Percentiles rank a stretch among this genome's conserved stretches.
phyloP scores from a whole-genome alignment of 495 filamentous ascomycete genomes.

The Usnea hakonensis region DNA sequence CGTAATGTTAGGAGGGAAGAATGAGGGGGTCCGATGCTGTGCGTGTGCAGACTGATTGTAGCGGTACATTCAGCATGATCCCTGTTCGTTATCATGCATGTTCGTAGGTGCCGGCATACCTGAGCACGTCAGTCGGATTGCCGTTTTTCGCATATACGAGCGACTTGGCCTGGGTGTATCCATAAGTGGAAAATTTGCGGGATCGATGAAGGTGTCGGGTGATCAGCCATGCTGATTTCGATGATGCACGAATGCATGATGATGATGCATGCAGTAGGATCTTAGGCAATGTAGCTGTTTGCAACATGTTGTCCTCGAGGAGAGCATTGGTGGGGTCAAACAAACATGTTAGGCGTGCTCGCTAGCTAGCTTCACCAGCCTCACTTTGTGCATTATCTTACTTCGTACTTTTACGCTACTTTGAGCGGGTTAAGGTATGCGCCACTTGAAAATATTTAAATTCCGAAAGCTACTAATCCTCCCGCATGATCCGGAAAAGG shows the following conservation, averaged over 20 bases:
- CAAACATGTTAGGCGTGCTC: no score
- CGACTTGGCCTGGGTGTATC: conserved; percentile 93
- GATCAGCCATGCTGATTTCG: not conserved
- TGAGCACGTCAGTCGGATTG: conserved; percentile 73
- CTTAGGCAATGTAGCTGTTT: not conserved
- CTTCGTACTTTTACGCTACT: no score
- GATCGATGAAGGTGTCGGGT: conserved; percentile 8
- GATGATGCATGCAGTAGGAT: not conserved
- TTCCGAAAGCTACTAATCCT: no score
- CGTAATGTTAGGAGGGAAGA: conserved; percentile 56
- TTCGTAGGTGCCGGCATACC: conserved; percentile 34
- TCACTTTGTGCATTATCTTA: no score
- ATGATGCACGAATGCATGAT: not conserved
- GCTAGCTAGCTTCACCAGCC: no score
- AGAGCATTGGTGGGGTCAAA: no score
- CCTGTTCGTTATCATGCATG: not conserved
- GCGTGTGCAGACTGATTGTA: conserved; percentile 57
- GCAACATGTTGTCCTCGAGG: not conserved
- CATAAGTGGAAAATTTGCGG: conserved; percentile 66
- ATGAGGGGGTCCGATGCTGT: conserved; percentile 69
- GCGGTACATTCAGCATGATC: not conserved
- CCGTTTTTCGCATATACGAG: conserved; percentile 80
- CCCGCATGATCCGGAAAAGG: no score
- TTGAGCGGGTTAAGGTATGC: no score
- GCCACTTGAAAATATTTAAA: no score